Percentiles rank a stretch among this genome's conserved stretches.
phyloP scores from a whole-genome alignment of 108 stramenopile genomes.

The Nannochloropsis salina region DNA sequence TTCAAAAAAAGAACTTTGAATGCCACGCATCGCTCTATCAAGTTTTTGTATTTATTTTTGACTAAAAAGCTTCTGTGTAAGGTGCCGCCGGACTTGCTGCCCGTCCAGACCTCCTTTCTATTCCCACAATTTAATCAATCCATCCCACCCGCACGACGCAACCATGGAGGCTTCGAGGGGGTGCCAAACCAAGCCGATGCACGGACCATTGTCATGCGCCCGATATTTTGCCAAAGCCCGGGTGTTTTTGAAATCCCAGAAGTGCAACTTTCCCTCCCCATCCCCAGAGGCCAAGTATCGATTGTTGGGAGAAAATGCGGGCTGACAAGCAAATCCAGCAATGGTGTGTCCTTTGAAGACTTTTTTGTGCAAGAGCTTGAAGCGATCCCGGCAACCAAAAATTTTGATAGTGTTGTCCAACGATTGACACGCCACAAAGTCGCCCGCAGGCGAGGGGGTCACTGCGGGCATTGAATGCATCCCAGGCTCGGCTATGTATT shows the following conservation, averaged over 20 bases:
- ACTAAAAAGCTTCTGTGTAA: too few relatives aligned
- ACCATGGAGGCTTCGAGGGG: conserved; percentile 82
- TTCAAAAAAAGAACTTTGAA: too few relatives aligned
- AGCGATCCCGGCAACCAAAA: conserved; percentile 74
- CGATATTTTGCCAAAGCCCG: conserved; percentile 25
- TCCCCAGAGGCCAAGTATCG: conserved; percentile 89
- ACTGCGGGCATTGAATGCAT: conserved; percentile 97
- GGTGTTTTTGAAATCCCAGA: conserved; percentile 92
- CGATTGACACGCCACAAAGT: conserved; percentile 67
- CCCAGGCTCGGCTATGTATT: conserved; percentile 95
- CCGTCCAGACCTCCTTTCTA: conserved; percentile 27
- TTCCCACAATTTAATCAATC: conserved; percentile 95
- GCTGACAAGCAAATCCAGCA: conserved; percentile 87
- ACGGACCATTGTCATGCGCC: conserved; percentile 78
- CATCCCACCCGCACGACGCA: conserved; percentile 98
- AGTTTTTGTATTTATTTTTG: too few relatives aligned
- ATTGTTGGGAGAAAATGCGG: conserved; percentile 85
- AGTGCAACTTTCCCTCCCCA: conserved; percentile 80
- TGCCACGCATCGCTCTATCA: too few relatives aligned
- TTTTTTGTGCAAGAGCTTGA: conserved; percentile 79
- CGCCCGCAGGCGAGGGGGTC: conserved; percentile 71
- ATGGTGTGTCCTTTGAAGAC: conserved; percentile 83
- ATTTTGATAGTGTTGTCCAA: conserved; percentile 90
- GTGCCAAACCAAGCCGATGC: conserved; percentile 90
- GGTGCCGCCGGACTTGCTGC: too few relatives aligned